A percentile compares a stretch with the other conserved stretches of the same genome.
These are phyloP conservation scores for Verbascum thapsus DNA, from an alignment of 257 asterid genomes.

Conservation along the genomic window DNA sequence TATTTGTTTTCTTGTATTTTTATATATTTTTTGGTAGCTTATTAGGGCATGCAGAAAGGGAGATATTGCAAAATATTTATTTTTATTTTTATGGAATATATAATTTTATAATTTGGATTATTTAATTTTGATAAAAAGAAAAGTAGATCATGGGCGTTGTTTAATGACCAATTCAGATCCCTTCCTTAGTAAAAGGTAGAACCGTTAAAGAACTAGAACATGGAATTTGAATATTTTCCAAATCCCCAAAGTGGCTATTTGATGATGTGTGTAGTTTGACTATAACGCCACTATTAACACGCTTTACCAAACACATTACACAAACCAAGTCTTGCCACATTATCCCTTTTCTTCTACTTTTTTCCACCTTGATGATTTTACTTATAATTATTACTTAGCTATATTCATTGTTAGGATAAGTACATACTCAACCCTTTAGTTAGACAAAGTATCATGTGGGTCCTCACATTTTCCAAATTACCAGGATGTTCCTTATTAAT, in stretches of 20 bases:
- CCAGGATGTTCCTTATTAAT: too few species aligned
- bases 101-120: too few species aligned
- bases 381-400: too few species aligned
- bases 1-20: too few species aligned
- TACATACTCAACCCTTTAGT: too few species aligned
- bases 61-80: neutral
- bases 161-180: conserved; percentile 21
- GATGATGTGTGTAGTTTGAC: conserved; percentile 20
- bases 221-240: conserved; percentile 25
- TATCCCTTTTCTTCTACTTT: neutral
- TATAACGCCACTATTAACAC: conserved; percentile 22
- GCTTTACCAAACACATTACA: conserved; percentile 23
- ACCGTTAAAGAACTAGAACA: conserved; percentile 2
- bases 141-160: neutral
- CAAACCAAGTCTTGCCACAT: conserved; percentile 29
- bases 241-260: neutral
- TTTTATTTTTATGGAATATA: neutral
- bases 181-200: conserved; percentile 20
- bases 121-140: neutral
- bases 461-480: too few species aligned
- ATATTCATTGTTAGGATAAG: too few species aligned
- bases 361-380: neutral
- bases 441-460: too few species aligned
- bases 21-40: too few species aligned
- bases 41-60: too few species aligned